Evolutionary conservation across 2,329 filamentous ascomycete genomes (phyloP).

Genomic region (Capronia americana): DNA sequence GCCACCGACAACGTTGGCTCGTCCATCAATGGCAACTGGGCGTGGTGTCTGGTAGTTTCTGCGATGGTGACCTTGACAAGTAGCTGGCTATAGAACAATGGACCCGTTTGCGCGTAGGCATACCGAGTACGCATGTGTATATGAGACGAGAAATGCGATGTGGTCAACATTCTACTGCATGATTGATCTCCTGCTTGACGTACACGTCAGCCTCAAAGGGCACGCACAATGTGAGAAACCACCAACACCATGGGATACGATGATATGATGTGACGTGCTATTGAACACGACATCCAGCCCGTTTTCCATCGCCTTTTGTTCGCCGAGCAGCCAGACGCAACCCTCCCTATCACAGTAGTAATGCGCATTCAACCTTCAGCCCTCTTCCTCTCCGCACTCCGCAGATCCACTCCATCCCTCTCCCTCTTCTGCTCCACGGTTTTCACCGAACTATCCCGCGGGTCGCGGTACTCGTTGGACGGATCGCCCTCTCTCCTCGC

Average conservation of each 20-base stretch:
- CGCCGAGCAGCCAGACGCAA: too few species aligned
- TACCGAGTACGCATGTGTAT: too few species aligned
- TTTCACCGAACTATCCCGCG: constrained; percentile 32
- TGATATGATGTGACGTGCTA: too few species aligned
- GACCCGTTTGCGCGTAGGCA: too few species aligned
- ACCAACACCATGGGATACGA: too few species aligned
- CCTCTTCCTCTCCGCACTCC: neutral
- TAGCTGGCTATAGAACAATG: neutral
- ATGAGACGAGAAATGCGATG: too few species aligned
- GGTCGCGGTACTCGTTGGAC: constrained; percentile 27
- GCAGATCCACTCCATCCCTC: constrained; percentile 11
- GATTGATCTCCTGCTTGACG: too few species aligned
- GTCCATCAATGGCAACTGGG: neutral
- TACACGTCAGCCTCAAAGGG: too few species aligned
- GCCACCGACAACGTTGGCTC: neutral
- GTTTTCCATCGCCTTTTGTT: too few species aligned
- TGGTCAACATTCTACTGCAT: too few species aligned
- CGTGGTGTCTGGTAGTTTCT: neutral
- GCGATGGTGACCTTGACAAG: neutral
- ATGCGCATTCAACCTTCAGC: neutral
- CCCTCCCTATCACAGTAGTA: neutral
- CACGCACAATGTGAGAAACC: too few species aligned
- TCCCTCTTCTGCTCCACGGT: constrained; percentile 32
- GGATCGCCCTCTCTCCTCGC: constrained; percentile 17
- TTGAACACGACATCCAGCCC: too few species aligned